Evolutionary conservation across 208 protist species (phyloP).

Genomic region (Acanthamoeba healyi): DNA sequence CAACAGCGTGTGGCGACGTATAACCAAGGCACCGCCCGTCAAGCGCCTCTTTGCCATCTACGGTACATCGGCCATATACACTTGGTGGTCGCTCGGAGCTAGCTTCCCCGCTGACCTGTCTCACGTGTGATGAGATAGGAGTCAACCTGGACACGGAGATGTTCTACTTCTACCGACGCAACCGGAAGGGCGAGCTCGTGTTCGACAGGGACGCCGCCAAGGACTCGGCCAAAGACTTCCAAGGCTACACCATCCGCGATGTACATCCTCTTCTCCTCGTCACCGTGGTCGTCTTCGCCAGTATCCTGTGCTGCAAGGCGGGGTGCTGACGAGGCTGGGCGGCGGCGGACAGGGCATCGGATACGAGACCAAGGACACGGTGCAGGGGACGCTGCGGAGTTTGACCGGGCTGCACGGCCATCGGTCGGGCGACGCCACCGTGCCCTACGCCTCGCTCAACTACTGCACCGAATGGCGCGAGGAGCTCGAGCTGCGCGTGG

Average conservation of each 20-base stretch:
- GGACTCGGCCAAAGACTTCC: background rate
- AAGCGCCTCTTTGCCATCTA: constrained; percentile 49
- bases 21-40: background rate
- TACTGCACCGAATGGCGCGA: background rate
- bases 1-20: background rate
- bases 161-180: constrained; percentile 18
- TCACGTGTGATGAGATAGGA: background rate
- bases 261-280: too few species aligned
- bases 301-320: background rate
- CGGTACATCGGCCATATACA: too few species aligned
- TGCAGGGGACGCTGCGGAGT: background rate
- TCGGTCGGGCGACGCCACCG: constrained; percentile 10
- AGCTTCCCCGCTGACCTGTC: too few species aligned
- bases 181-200: constrained; percentile 37
- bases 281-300: background rate
- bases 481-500: constrained; percentile 3
- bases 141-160: constrained; percentile 66
- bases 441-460: constrained; percentile 28
- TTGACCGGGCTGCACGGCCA: background rate
- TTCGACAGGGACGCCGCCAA: background rate
- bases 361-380: constrained; percentile 13
- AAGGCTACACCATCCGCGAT: background rate
- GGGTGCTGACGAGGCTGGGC: too few species aligned
- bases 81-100: too few species aligned
- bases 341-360: background rate